These are phyloP conservation scores for Stagonosporopsis tanaceti DNA, from an alignment of 2,329 filamentous ascomycete genomes.

Conservation along the genomic window DNA sequence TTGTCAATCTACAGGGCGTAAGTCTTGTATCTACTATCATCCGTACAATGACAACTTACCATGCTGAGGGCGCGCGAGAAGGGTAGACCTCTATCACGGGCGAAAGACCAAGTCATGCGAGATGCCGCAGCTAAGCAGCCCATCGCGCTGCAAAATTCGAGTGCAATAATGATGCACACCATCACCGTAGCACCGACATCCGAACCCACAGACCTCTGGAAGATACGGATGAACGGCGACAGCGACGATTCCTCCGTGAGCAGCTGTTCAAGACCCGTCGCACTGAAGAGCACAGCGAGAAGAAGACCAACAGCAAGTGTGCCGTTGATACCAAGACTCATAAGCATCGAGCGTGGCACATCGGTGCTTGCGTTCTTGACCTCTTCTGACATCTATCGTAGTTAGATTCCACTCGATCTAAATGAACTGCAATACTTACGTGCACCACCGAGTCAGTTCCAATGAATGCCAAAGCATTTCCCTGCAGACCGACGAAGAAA, in stretches of 20 bases:
- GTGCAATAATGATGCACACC: slow-evolving; percentile 52
- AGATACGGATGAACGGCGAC: slow-evolving; percentile 62
- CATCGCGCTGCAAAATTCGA: slow-evolving; percentile 53
- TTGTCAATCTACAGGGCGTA: slow-evolving; percentile 40
- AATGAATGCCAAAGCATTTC: slow-evolving; percentile 50
- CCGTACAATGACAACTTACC: slow-evolving; percentile 24
- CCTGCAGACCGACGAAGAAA: slow-evolving; percentile 54
- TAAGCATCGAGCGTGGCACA: slow-evolving; percentile 54
- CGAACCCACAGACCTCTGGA: slow-evolving; percentile 47
- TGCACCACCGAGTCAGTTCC: slow-evolving; percentile 51
- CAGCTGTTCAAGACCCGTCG: slow-evolving; percentile 39
- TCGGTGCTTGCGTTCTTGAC: slow-evolving; percentile 48
- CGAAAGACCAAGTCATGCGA: slow-evolving; percentile 55
- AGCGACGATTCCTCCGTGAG: slow-evolving; percentile 29
- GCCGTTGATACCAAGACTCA: slow-evolving; percentile 53
- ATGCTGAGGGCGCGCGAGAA: slow-evolving; percentile 44
- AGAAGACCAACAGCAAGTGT: slow-evolving; percentile 52
- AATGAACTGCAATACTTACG: slow-evolving; percentile 29
- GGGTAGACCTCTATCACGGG: slow-evolving; percentile 54
- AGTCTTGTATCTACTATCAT: slow-evolving; percentile 1
- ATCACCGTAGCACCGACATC: slow-evolving; percentile 57
- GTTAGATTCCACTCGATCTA: background rate
- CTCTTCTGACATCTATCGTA: slow-evolving; percentile 50
- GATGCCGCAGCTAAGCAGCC: slow-evolving; percentile 53
- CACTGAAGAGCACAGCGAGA: slow-evolving; percentile 53